A percentile compares a stretch with the other conserved stretches of the same genome.
Conservation (phyloP, 2,329 filamentous ascomycete species). For the Talaromyces rugulosus region DNA sequence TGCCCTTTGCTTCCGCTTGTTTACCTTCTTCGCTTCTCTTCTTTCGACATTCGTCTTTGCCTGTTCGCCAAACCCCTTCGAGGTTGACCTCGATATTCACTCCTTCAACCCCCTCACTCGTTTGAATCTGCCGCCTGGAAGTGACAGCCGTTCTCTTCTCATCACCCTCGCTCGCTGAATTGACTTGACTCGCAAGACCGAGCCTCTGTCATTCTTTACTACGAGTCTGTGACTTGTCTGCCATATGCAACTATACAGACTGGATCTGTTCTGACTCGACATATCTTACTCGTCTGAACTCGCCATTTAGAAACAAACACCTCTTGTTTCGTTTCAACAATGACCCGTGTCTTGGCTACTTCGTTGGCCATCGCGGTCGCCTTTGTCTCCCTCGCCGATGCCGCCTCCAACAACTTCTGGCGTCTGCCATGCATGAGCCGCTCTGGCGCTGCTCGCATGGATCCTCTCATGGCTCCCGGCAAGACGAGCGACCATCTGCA, state of each 20-base stretch:
- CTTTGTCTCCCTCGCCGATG: neutral
- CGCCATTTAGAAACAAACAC: neutral
- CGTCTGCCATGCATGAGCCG: slow-evolving; percentile 77
- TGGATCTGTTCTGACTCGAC: neutral
- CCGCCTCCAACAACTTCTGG: slow-evolving; percentile 58
- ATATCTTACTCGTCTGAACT: neutral
- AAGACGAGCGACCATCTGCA: slow-evolving; percentile 64
- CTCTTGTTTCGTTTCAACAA: neutral
- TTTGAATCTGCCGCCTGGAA: neutral
- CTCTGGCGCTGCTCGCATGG: slow-evolving; percentile 66
- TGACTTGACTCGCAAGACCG: neutral
- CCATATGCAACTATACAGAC: neutral
- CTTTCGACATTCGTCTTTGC: neutral
- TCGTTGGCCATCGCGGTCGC: neutral
- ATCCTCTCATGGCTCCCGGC: slow-evolving; percentile 68
- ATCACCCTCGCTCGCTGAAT: neutral
- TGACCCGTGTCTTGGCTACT: neutral
- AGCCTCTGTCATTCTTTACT: neutral
- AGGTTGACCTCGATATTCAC: neutral
- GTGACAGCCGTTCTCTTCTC: neutral
- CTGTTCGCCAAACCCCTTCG: neutral
- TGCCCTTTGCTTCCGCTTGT: neutral
- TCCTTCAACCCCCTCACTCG: neutral
- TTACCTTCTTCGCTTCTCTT: neutral
- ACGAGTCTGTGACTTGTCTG: neutral